Base-by-base conservation (phyloP, 306 rosid genomes). In the Argentina anserina region DNA sequence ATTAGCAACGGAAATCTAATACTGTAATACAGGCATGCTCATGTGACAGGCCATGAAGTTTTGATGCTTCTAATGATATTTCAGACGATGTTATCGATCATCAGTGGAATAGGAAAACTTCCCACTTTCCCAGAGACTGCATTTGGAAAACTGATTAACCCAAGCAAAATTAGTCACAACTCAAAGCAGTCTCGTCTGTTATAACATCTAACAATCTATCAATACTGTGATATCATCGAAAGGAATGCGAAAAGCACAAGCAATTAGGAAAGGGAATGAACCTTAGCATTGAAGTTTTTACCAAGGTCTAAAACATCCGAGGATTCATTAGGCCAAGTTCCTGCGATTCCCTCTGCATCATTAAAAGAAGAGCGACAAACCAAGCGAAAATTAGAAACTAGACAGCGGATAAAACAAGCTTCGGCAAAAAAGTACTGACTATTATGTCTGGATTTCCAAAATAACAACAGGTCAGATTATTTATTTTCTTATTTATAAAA, bases 381-480 rank as follows among this genome's bases (percentile, higher is more conserved):
- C 10, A 59, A 25, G 65, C 39, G 0, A 59, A 28, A 28, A 29
- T 17, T 7, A 31, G 39, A 59, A 59, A 55, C 29, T 25, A 23
- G 9, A 55, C 17, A 55, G 33, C 15, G 29, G 61, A 55, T 55
- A 55, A 55, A 6, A 59, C 4, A 25, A 14, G 2, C 10, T 6
- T 28, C 3, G 29, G 40, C 21, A 21, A 29, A 28, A 29, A 2
- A 29, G 4, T 29, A 59, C 37, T 29, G 21, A 29, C 29, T 15
- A 0, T 6, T 13, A 13, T 59, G 37, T 59, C 40, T 59, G 39
- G 65, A 59, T 33, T 28, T 14, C 39, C 10, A 59, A 29, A 59
- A 59, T 28, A 59, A 29, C 65, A 14, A 59, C 65, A 59, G 39
- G 65, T n/a, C n/a, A n/a, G n/a, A n/a, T n/a, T n/a, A n/a, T n/a